phyloP scores from a whole-genome alignment of 2,329 filamentous ascomycete species.

The Ophiostoma montium region DNA sequence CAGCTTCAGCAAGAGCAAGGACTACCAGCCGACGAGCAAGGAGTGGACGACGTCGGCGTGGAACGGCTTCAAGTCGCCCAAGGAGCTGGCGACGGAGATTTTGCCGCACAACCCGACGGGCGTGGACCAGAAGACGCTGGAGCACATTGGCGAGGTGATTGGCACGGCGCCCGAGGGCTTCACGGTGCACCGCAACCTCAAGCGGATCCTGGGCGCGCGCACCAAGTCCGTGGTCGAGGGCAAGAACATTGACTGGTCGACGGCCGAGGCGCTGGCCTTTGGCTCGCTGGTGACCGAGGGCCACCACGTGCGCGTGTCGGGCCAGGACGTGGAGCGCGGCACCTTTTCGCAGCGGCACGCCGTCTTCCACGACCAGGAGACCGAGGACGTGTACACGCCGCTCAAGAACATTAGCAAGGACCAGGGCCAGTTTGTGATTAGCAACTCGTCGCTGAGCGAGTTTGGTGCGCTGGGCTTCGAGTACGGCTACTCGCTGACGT shows the following conservation, averaged over 20 bases:
- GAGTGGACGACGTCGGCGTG: slow-evolving; percentile 98
- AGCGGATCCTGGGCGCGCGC: slow-evolving; percentile 81
- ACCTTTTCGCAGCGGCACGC: slow-evolving; percentile 98
- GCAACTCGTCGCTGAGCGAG: slow-evolving; percentile 76
- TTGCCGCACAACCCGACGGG: slow-evolving; percentile 82
- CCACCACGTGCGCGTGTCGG: slow-evolving; percentile 92
- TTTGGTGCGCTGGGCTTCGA: slow-evolving; percentile 79
- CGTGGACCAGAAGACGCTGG: slow-evolving; percentile 56
- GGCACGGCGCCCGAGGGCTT: slow-evolving; percentile 72
- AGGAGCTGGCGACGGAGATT: slow-evolving; percentile 89
- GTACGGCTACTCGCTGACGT: slow-evolving; percentile 95
- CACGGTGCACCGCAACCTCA: slow-evolving; percentile 83
- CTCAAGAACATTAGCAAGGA: slow-evolving; percentile 79
- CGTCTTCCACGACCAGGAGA: slow-evolving; percentile 95
- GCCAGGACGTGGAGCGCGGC: slow-evolving; percentile 97
- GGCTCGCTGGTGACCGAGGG: slow-evolving; percentile 83
- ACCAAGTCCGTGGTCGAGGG: slow-evolving; percentile 88
- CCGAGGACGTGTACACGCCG: slow-evolving; percentile 81
- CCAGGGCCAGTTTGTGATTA: slow-evolving; percentile 91
- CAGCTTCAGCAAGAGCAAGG: slow-evolving; percentile 92
- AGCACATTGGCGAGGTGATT: slow-evolving; percentile 72
- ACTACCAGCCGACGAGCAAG: slow-evolving; percentile 90
- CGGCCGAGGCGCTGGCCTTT: slow-evolving; percentile 89
- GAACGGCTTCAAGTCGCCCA: slow-evolving; percentile 99
- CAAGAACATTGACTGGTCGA: slow-evolving; percentile 94